Evolutionary conservation across 176 grass and related monocot genomes (phyloP).

Genomic region (Aegilops bicornis): DNA sequence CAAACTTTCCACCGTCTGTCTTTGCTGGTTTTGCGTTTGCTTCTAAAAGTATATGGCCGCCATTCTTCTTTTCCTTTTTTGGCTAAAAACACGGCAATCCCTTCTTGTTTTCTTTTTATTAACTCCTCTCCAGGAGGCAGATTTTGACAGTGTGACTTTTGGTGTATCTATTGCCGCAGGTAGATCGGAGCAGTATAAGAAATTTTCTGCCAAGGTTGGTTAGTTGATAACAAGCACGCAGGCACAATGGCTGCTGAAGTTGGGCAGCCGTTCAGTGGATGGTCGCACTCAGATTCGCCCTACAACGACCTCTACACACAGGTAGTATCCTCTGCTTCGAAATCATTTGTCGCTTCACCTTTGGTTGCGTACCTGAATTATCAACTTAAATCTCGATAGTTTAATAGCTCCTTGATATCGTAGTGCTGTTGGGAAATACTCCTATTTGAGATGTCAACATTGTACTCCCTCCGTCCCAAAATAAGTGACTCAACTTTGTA

Average conservation of each 20-base stretch:
- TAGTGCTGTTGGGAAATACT: not conserved
- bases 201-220: not conserved
- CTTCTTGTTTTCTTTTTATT: not conserved
- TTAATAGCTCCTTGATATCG: not conserved
- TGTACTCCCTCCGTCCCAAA: too few species aligned
- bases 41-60: not conserved
- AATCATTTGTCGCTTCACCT: not conserved
- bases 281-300: conserved; percentile 43
- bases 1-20: not conserved
- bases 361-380: not conserved
- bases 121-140: not conserved
- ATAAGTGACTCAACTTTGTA: too few species aligned
- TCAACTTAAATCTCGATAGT: not conserved
- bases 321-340: conserved; percentile 26
- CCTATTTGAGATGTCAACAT: not conserved
- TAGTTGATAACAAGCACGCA: not conserved
- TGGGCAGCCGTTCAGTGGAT: conserved; percentile 42
- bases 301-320: conserved; percentile 25
- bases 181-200: not conserved
- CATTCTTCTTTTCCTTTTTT: not conserved
- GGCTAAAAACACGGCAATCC: not conserved
- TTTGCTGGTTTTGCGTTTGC: not conserved
- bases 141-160: not conserved
- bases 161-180: conserved; percentile 23
- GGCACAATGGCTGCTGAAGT: conserved; percentile 60